Conservation (phyloP, 2,329 filamentous ascomycete genomes). For the Neofusicoccum laricinum region DNA sequence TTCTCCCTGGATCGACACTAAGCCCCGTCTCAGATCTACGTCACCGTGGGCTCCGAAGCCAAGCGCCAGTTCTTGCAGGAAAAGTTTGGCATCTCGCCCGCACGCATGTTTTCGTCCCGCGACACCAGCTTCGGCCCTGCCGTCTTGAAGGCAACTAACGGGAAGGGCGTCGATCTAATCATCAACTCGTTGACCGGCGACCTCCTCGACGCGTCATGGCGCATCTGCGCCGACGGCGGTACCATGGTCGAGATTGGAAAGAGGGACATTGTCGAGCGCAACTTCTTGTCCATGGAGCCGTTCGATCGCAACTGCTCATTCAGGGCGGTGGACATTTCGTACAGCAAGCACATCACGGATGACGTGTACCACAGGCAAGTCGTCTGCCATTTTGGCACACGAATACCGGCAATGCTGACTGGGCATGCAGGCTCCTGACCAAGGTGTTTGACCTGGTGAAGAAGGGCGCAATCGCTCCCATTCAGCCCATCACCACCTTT, state of each 20-base stretch:
- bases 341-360: constrained; percentile 15
- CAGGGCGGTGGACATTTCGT: constrained; percentile 8
- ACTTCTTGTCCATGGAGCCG: constrained; percentile 21
- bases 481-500: constrained; percentile 21
- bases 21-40: constrained; percentile 23
- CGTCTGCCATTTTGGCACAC: background rate
- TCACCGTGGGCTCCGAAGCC: constrained; percentile 22
- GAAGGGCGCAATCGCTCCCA: constrained; percentile 27
- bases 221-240: constrained; percentile 26
- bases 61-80: constrained; percentile 23
- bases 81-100: constrained; percentile 22
- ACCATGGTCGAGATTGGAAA: constrained; percentile 34
- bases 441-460: background rate
- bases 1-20: constrained; percentile 21
- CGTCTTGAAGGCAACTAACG: constrained; percentile 23
- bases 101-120: constrained; percentile 33
- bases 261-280: constrained; percentile 14
- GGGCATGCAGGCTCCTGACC: background rate
- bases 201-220: constrained; percentile 21
- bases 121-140: constrained; percentile 22
- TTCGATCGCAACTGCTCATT: constrained; percentile 20
- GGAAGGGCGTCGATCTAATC: constrained; percentile 31
- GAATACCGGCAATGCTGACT: background rate
- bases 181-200: constrained; percentile 26
- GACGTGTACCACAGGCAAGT: background rate